Percentiles rank a stretch among this genome's conserved stretches.
Evolutionary conservation across 1,284 basidiomycete species (phyloP).

Genomic region (Apiotrichum laibachii): DNA sequence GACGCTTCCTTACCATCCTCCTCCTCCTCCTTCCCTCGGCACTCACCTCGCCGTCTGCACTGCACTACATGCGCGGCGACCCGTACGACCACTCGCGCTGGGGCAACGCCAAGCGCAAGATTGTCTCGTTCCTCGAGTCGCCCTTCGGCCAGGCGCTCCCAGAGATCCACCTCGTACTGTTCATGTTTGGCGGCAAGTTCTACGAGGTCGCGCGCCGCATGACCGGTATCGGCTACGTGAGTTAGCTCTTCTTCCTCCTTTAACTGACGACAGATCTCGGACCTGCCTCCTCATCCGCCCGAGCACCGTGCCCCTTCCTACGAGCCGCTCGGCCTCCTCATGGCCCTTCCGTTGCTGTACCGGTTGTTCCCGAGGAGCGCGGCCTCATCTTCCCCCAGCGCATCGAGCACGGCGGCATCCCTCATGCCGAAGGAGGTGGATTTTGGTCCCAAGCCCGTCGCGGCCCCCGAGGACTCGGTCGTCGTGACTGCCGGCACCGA

Average conservation of each 20-base stretch:
- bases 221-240: conserved; percentile 69
- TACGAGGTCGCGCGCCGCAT: conserved; percentile 72
- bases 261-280: conserved; percentile 60
- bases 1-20: conserved; percentile 62
- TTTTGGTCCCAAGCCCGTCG: conserved; percentile 14
- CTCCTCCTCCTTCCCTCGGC: conserved; percentile 61
- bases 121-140: conserved; percentile 34
- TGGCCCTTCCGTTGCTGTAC: conserved; percentile 66
- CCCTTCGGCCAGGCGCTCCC: conserved; percentile 39
- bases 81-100: conserved; percentile 10
- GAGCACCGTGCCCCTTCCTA: conserved; percentile 75
- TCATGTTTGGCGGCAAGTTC: conserved; percentile 76
- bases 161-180: conserved; percentile 76
- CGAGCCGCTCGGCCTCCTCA: conserved; percentile 74
- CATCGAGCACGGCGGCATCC: conserved; percentile 1
- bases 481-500: conserved; percentile 50
- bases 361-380: conserved; percentile 48
- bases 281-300: conserved; percentile 62
- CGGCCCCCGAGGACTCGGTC: conserved; percentile 46
- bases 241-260: conserved; percentile 31
- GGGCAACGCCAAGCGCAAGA: conserved; percentile 12
- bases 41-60: conserved; percentile 47
- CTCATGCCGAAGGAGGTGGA: conserved; percentile 12
- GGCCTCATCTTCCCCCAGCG: neutral
- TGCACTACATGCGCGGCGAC: conserved; percentile 52